Base-by-base conservation (phyloP, 2,329 filamentous ascomycete species). In the Thelonectria blattea region DNA sequence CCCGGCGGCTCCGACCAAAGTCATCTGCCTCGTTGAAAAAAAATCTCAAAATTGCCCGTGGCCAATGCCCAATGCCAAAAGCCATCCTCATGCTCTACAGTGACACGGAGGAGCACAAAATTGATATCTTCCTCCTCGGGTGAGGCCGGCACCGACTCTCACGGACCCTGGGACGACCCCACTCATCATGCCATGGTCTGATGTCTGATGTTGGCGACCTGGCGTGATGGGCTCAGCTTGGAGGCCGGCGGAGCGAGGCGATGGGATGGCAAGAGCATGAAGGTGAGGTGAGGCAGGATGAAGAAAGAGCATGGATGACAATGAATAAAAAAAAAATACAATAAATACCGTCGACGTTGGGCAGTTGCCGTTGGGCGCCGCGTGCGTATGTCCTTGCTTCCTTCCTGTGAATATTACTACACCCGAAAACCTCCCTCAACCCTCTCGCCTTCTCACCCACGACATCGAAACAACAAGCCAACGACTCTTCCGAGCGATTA, bases 171-270 rank as follows among this genome's bases (percentile, higher is more conserved):
- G 60, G 58, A 61, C 58, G 60, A 65, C 65, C 65, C 68, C 68
- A 71, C 68, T 60, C 63, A 71, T 71, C 69, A 70, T 60, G 54
- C 63, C 61, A 71, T 70, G 66, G 68, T 43, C 68, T 71, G 69
- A 71, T 71, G 61, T 43, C 66, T 71, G 68, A 70, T 71, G 61
- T 65, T 70, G 58, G 58, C 56, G 53, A 67, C 56, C 68, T 71
- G 68, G 69, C 69, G 67, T 71, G 69, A 71, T 71, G 65, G 52
- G 64, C 62, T 71, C 63, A 71, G 60, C 62, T 68, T 63, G 41
- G 27, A 51, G 52, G 18, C 42, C 48, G 52, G 62, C 69, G 69
- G 69, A 71, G 63, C 62, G 64, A 71, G 69, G 69, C 69, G 69
- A 71, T n/a, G n/a, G 20, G n/a, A 22, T 18, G 24, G 20, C 15